A percentile compares a stretch with the other conserved stretches of the same genome.
Evolutionary conservation across 768 basidiomycete genomes (phyloP).

Genomic region (Mycena galericulata): DNA sequence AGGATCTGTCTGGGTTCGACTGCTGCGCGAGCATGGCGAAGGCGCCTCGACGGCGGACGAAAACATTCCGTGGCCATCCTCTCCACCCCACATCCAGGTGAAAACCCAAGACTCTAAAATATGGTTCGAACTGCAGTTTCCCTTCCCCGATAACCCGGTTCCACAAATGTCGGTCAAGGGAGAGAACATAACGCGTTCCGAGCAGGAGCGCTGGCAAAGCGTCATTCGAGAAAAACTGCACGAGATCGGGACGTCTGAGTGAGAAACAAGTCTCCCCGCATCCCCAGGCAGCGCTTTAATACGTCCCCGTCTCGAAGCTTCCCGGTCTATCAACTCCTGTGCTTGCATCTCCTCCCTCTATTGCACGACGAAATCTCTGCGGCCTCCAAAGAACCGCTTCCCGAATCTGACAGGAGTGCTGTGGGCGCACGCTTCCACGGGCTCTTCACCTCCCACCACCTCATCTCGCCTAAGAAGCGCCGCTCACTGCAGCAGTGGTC

Average conservation of each 20-base stretch:
- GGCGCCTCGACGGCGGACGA: neutral
- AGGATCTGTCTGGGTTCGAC: conserved; percentile 39
- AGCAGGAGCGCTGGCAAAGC: conserved; percentile 63
- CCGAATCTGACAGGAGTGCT: neutral
- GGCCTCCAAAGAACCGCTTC: conserved; percentile 15
- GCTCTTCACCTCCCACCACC: conserved; percentile 80
- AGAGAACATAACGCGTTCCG: conserved; percentile 55
- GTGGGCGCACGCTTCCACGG: conserved; percentile 59
- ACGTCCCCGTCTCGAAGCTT: conserved; percentile 54
- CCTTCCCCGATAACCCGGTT: conserved; percentile 19
- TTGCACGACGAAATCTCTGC: conserved; percentile 55
- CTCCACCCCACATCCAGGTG: conserved; percentile 51
- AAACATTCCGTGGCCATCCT: conserved; percentile 28
- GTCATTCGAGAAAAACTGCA: conserved; percentile 51
- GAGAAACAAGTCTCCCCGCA: conserved; percentile 25
- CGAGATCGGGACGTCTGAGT: conserved; percentile 52
- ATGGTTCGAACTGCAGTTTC: conserved; percentile 52
- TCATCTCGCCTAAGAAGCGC: conserved; percentile 73
- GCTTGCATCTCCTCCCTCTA: conserved; percentile 66
- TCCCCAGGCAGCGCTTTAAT: neutral
- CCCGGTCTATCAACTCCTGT: conserved; percentile 70
- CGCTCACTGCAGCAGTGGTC: conserved; percentile 69
- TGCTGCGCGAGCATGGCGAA: conserved; percentile 32
- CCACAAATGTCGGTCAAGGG: conserved; percentile 58
- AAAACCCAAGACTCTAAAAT: conserved; percentile 41